Evolutionary conservation across 371 early-diverging fungal genomes (phyloP).

Genomic region (Lichtheimia ramosa): DNA sequence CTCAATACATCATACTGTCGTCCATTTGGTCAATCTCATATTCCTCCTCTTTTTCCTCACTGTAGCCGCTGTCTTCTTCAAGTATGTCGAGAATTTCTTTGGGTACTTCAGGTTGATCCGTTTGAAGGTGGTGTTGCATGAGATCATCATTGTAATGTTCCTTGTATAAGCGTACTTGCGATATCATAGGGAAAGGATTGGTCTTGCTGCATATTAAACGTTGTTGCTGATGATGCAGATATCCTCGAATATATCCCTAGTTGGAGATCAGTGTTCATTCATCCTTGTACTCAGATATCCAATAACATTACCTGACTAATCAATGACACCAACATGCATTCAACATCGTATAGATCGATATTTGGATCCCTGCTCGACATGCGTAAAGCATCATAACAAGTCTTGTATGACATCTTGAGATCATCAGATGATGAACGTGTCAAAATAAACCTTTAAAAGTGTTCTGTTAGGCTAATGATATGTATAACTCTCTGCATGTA

Average conservation of each 20-base stretch:
- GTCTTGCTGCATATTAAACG: slow-evolving; percentile 74
- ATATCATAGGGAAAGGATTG: slow-evolving; percentile 73
- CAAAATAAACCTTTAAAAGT: not conserved
- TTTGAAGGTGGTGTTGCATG: slow-evolving; percentile 7
- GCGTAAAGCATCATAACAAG: slow-evolving; percentile 26
- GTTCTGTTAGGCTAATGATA: not conserved
- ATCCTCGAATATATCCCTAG: slow-evolving; percentile 83
- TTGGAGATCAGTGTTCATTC: not conserved
- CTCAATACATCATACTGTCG: no score
- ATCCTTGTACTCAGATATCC: not conserved
- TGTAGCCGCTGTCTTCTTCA: slow-evolving; percentile 6
- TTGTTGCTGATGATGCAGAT: slow-evolving; percentile 80
- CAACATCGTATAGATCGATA: slow-evolving; percentile 30
- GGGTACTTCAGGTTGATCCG: slow-evolving; percentile 11
- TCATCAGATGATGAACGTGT: slow-evolving; percentile 1
- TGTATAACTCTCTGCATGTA: no score
- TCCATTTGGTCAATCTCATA: not conserved
- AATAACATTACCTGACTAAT: slow-evolving; percentile 39
- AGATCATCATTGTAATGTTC: slow-evolving; percentile 21
- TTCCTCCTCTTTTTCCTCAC: slow-evolving; percentile 1
- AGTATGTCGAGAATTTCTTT: slow-evolving; percentile 2
- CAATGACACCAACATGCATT: slow-evolving; percentile 42
- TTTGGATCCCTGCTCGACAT: slow-evolving; percentile 18
- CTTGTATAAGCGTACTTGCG: slow-evolving; percentile 13
- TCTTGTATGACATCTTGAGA: slow-evolving; percentile 16